Evolutionary conservation across 1,284 basidiomycete species (phyloP), one percentile per base, ranked within the genome.

Genomic region (Inonotus hispidus): DNA sequence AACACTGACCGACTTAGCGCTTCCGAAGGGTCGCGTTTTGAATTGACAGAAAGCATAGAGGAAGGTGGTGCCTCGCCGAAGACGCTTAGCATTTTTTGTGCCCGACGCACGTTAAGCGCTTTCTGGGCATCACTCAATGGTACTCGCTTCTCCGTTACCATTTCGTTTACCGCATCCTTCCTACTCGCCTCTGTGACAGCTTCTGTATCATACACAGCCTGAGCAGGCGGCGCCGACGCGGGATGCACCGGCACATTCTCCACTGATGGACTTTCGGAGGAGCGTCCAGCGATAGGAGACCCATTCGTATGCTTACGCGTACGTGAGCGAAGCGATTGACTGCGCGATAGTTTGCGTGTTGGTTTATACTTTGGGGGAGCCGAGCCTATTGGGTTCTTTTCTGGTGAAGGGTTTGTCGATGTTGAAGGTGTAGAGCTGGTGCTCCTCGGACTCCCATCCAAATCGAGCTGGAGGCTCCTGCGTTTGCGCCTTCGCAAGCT

Each of bases 31-130:
- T 32, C 46, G 27, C 46, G 39, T 35, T n/a, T 49, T 19, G 29
- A 19, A 2, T 53, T 27, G 23, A 25, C 49, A 46, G 38, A 47
- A 3, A 59, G 46, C 19, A 54, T 13, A 16, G 59, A 11, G 35
- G 25, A 49, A n/a, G 59, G 59, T 27, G 60, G 59, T n/a, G 53
- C 32, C 8, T 53, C 39, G 11, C 60, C 60, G 25, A 61, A 61
- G 37, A 64, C 56, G 8, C 53, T 37, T 19, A 56, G 43, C 56
- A 64, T 64, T 35, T 63, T 64, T n/a, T 50, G 41, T 16, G 60
- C 63, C 19, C 63, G 59, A 23, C 63, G 54, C 23, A 63, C 54
- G 32, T 60, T 59, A 23, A 63, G 25, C 21, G 61, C 29, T 46
- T 52, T 39, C 27, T 57, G 54, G 8, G 25, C 45, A 3, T 56